Evolutionary conservation across 1,284 basidiomycete species (phyloP).

Genomic region (Cryptococcus sp.): DNA sequence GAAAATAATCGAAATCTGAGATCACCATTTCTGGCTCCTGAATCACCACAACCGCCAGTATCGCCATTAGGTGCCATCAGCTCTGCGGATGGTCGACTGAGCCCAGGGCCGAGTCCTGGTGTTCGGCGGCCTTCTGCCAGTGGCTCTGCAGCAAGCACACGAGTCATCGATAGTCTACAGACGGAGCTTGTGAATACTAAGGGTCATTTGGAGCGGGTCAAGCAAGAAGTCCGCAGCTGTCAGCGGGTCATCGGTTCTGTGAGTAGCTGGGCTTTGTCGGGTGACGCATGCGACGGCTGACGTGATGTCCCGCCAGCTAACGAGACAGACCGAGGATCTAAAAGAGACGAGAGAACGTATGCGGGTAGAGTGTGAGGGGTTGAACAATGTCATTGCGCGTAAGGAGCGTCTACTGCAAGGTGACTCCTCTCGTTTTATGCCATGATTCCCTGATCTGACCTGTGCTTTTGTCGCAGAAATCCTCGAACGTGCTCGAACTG

Average conservation of each 20-base stretch:
- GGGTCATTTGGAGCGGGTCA: constrained; percentile 42
- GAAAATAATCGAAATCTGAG: constrained; percentile 11
- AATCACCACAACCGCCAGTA: constrained; percentile 23
- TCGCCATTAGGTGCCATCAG: constrained; percentile 4
- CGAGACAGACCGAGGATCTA: constrained; percentile 49
- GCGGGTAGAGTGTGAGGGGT: constrained; percentile 45
- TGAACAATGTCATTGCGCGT: constrained; percentile 47
- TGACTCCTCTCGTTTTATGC: constrained; percentile 9
- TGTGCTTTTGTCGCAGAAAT: constrained; percentile 31
- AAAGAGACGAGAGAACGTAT: constrained; percentile 50
- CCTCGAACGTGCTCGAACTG: constrained; percentile 46
- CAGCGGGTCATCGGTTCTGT: constrained; percentile 41
- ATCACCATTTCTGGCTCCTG: constrained; percentile 28
- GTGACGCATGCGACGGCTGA: no score
- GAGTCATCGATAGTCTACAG: constrained; percentile 48
- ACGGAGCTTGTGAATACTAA: constrained; percentile 39
- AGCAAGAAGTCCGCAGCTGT: constrained; percentile 38
- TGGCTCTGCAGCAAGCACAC: constrained; percentile 36
- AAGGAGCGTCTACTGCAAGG: constrained; percentile 49
- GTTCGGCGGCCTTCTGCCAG: constrained; percentile 6
- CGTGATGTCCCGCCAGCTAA: constrained; percentile 31
- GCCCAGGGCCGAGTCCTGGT: constrained; percentile 8
- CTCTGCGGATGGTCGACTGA: constrained; percentile 10
- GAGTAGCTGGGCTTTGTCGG: constrained; percentile 16
- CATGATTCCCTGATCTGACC: constrained; percentile 1